A percentile compares a stretch with the other conserved stretches of the same genome.
phyloP scores from a whole-genome alignment of 2,329 filamentous ascomycete genomes.

The Aspergillus aculeatus region DNA sequence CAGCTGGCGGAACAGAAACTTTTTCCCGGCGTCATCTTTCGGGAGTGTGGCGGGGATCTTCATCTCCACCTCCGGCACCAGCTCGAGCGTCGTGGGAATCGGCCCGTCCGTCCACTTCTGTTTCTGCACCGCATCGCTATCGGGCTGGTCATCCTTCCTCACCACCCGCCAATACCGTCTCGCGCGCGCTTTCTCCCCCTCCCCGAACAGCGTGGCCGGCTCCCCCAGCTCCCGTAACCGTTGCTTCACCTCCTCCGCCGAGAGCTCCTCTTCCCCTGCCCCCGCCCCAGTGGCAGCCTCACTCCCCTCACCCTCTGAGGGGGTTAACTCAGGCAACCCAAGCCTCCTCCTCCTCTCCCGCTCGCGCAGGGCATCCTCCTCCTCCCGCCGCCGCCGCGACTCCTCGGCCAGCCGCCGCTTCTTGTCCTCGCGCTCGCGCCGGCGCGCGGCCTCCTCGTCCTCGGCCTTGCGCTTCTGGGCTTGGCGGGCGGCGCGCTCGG shows the following conservation, averaged over 20 bases:
- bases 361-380: slow-evolving; percentile 73
- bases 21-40: slow-evolving; percentile 63
- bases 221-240: slow-evolving; percentile 71
- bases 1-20: slow-evolving; percentile 80
- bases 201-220: slow-evolving; percentile 76
- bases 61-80: slow-evolving; percentile 85
- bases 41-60: slow-evolving; percentile 67
- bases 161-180: slow-evolving; percentile 67
- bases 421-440: slow-evolving; percentile 75
- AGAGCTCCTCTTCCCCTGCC: slow-evolving; percentile 54
- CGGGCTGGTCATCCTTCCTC: too few species aligned
- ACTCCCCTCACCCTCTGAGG: slow-evolving; percentile 23
- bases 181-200: slow-evolving; percentile 68
- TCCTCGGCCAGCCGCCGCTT: slow-evolving; percentile 77
- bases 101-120: slow-evolving; percentile 65
- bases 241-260: slow-evolving; percentile 66
- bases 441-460: slow-evolving; percentile 74
- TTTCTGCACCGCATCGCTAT: slow-evolving; percentile 23
- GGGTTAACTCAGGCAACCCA: slow-evolving; percentile 72
- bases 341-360: slow-evolving; percentile 69
- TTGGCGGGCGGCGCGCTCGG: slow-evolving; percentile 66
- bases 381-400: slow-evolving; percentile 66
- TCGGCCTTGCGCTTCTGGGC: slow-evolving; percentile 84
- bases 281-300: slow-evolving; percentile 34
- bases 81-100: slow-evolving; percentile 78